These are phyloP conservation scores for Plectosphaerella sp. DNA, from an alignment of 2,329 filamentous ascomycete genomes.

Conservation along the genomic window DNA sequence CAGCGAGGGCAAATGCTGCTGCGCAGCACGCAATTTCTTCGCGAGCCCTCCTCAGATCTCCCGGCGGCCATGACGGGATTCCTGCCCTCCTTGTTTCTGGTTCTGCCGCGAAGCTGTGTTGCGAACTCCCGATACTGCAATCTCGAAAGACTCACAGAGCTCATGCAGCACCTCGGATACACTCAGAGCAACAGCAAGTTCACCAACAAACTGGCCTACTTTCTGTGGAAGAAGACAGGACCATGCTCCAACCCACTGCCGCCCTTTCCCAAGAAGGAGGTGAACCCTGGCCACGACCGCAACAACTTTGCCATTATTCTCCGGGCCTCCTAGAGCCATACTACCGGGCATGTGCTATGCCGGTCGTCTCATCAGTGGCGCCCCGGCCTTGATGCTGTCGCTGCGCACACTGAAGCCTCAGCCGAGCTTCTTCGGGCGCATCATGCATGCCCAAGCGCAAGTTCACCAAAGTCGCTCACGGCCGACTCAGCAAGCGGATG, in stretches of 20 bases:
- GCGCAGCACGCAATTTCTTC: conserved; percentile 68
- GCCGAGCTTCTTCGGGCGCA: no score
- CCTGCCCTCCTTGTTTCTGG: conserved; percentile 77
- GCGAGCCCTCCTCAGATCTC: conserved; percentile 17
- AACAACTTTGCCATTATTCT: conserved; percentile 91
- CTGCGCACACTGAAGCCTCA: no score
- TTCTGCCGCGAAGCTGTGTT: conserved; percentile 83
- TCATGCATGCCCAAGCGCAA: background rate
- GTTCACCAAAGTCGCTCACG: conserved; percentile 26
- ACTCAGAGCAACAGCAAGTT: conserved; percentile 60
- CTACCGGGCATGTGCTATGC: no score
- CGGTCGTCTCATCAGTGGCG: no score
- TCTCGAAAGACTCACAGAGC: conserved; percentile 59
- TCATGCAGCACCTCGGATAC: conserved; percentile 79
- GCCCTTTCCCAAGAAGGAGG: conserved; percentile 66
- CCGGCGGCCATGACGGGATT: conserved; percentile 19
- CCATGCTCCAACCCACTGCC: conserved; percentile 11
- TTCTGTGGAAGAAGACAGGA: conserved; percentile 64
- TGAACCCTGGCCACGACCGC: conserved; percentile 68
- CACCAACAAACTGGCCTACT: conserved; percentile 82
- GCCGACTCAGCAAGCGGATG: conserved; percentile 31
- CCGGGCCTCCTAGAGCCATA: conserved; percentile 22
- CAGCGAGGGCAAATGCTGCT: conserved; percentile 81
- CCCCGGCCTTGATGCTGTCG: no score
- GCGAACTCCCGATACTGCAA: conserved; percentile 88